Conservation (phyloP, 2,329 filamentous ascomycete species). For the Paecilomyces sp. region DNA sequence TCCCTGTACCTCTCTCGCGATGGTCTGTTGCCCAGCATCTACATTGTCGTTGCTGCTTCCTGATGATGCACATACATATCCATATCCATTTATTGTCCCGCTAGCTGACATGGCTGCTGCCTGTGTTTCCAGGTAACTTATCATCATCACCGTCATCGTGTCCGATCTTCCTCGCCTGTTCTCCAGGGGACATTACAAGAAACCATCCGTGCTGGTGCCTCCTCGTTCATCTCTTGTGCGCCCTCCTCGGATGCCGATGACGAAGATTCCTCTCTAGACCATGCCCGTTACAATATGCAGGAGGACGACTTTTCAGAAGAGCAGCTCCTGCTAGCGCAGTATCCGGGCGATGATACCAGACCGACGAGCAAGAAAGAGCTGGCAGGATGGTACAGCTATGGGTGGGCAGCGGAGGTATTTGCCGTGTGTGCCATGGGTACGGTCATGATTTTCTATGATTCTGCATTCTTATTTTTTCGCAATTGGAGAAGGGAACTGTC, state of each 20-base stretch:
- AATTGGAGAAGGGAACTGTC: background rate
- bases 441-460: slow-evolving; percentile 2
- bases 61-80: background rate
- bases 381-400: slow-evolving; percentile 90
- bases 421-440: slow-evolving; percentile 77
- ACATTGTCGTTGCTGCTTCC: background rate
- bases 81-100: background rate
- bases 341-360: slow-evolving; percentile 79
- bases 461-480: background rate
- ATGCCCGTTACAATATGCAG: slow-evolving; percentile 31
- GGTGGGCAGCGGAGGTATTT: slow-evolving; percentile 93
- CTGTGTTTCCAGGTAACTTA: slow-evolving; percentile 15
- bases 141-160: slow-evolving; percentile 6
- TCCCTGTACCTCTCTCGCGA: background rate
- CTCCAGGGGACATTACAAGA: background rate
- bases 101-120: background rate
- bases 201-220: slow-evolving; percentile 43
- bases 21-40: background rate
- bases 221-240: slow-evolving; percentile 46
- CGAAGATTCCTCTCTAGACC: slow-evolving; percentile 48
- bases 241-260: slow-evolving; percentile 64
- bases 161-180: background rate
- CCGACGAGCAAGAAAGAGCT: slow-evolving; percentile 83
- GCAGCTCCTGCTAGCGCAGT: slow-evolving; percentile 44
- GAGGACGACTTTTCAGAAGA: slow-evolving; percentile 16